Base-by-base conservation (phyloP, 345 rosid species). In the Ricinus communis region DNA sequence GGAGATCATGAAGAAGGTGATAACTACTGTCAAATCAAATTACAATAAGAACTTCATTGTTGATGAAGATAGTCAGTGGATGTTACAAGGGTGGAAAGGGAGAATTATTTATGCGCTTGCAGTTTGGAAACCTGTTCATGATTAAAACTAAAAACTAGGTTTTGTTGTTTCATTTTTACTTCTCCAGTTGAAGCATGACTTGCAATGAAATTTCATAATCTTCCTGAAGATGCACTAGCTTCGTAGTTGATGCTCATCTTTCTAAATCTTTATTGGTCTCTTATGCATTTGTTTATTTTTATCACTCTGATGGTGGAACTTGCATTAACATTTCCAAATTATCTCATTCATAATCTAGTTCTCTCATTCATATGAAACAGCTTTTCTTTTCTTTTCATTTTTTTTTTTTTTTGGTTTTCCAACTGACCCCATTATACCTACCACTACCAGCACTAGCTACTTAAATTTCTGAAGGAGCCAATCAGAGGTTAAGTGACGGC, bases 21-120 rank as follows among this genome's bases (percentile, higher is more conserved):
- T 21, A 3, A 4, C 8, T 52, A 65, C 38, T 11, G 51, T 75
- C 18, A 70, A 13, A 40, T 13, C 30, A 14, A 21, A 58, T 9
- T 75, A 69, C 70, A 19, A 56, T 24, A 70, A 36, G 8, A 72
- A 75, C 33, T 75, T 75, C 58, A 36, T 51, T 15, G 61, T 75
- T 12, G 70, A 64, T 64, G 79, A 70, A 18, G 79, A 75, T 75
- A 46, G 74, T 12, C 51, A 63, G 28, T 75, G 79, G 79, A 47
- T 75, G 70, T 55, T 75, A 22, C 78, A 75, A 38, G 78, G 78
- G 43, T 75, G 78, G 78, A 75, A 75, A 40, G 78, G 78, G 18
- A 70, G 78, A 28, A 75, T 63, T 21, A 36, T 36, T 0, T 64
- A 55, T 25, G 72, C 79, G 21, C 68, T 69, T 67, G 84, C 89